phyloP scores from a whole-genome alignment of 805 yeast species.

The Citeromyces matritensis region DNA sequence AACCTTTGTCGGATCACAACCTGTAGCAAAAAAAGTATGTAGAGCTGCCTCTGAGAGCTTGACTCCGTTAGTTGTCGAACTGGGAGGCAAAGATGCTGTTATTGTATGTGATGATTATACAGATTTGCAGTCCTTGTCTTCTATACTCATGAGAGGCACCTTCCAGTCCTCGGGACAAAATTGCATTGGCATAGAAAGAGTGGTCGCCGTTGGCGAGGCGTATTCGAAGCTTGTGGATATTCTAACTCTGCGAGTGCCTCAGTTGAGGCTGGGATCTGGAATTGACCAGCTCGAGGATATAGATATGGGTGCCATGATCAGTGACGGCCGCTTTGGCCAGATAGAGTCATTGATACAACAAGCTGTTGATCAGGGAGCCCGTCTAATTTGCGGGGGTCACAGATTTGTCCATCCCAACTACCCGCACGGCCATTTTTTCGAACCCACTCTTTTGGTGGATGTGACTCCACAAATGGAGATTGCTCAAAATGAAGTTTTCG shows the following conservation, averaged over 20 bases:
- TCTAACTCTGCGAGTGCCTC: slow-evolving; percentile 39
- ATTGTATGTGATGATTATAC: slow-evolving; percentile 72
- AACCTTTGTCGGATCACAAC: slow-evolving; percentile 92
- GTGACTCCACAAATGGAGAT: slow-evolving; percentile 66
- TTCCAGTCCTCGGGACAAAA: slow-evolving; percentile 97
- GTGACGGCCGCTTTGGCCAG: slow-evolving; percentile 54
- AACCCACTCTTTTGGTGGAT: slow-evolving; percentile 78
- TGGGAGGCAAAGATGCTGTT: slow-evolving; percentile 94
- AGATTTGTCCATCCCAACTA: slow-evolving; percentile 77
- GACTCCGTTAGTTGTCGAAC: slow-evolving; percentile 90
- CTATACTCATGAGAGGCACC: slow-evolving; percentile 85
- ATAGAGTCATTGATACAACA: slow-evolving; percentile 54
- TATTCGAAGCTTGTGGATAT: slow-evolving; percentile 49
- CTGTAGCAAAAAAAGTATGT: slow-evolving; percentile 82
- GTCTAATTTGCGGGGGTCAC: slow-evolving; percentile 66
- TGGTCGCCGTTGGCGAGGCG: slow-evolving; percentile 59
- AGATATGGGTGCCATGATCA: slow-evolving; percentile 94
- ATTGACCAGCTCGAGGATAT: slow-evolving; percentile 83
- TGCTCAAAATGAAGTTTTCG: slow-evolving; percentile 87
- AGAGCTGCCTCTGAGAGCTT: slow-evolving; percentile 72
- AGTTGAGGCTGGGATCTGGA: slow-evolving; percentile 73
- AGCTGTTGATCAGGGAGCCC: slow-evolving; percentile 77
- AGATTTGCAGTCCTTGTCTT: slow-evolving; percentile 36
- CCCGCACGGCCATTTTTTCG: slow-evolving; percentile 89
- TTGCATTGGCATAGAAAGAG: slow-evolving; percentile 94